These are phyloP conservation scores for Coniferiporia sulphurascens DNA, from an alignment of 1,284 basidiomycete species.

Conservation along the genomic window DNA sequence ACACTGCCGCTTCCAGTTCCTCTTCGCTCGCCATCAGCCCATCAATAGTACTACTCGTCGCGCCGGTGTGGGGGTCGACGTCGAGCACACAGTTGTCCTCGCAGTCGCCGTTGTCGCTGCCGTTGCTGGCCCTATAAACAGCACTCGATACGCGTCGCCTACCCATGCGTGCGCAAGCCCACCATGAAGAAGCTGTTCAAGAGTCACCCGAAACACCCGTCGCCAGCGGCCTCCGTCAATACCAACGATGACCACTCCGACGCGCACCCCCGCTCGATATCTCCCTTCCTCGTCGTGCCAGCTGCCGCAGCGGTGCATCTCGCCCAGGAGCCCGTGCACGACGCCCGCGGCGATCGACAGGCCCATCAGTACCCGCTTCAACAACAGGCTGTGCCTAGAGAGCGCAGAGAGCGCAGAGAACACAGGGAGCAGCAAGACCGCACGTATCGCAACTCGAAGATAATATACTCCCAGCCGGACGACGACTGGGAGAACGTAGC, in stretches of 20 bases:
- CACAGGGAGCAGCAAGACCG: background rate
- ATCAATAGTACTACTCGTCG: too few relatives aligned
- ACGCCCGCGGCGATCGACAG: background rate
- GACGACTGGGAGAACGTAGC: conserved; percentile 6
- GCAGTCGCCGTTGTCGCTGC: background rate
- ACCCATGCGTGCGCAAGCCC: background rate
- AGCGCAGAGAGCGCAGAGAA: background rate
- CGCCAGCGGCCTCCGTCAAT: background rate
- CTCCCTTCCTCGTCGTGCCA: conserved; percentile 6
- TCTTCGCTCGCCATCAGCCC: background rate
- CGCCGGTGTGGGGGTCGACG: background rate
- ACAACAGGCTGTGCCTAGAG: background rate
- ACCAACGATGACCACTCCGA: conserved; percentile 1
- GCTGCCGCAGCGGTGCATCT: background rate
- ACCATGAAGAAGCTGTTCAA: conserved; percentile 15
- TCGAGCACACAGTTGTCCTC: background rate
- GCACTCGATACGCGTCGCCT: background rate
- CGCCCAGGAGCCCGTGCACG: background rate
- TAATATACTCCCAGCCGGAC: background rate
- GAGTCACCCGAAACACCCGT: conserved; percentile 3
- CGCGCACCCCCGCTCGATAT: conserved; percentile 6
- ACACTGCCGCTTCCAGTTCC: background rate
- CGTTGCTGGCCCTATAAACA: background rate
- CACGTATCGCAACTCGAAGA: conserved; percentile 8
- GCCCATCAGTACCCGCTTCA: conserved; percentile 2